A percentile compares a stretch with the other conserved stretches of the same genome.
Evolutionary conservation across 257 asterid species (phyloP).

Genomic region (Scutellaria baicalensis): DNA sequence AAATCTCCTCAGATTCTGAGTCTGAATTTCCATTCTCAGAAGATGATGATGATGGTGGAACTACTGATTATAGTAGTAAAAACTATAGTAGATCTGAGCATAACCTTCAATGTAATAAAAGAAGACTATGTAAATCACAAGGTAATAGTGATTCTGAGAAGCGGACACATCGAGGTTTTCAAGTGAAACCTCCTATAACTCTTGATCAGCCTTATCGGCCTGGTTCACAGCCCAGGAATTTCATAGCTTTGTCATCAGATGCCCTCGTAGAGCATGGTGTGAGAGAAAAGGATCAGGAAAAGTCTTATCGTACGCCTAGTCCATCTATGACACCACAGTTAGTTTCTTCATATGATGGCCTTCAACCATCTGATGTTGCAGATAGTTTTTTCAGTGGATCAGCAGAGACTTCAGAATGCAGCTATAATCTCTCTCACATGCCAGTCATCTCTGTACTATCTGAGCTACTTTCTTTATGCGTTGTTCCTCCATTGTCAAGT

Average conservation of each 20-base stretch:
- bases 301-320: slow-evolving; percentile 18
- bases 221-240: slow-evolving; percentile 21
- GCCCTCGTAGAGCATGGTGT: slow-evolving; percentile 18
- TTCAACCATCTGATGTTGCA: slow-evolving; percentile 10
- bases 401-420: slow-evolving; percentile 19
- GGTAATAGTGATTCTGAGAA: slow-evolving; percentile 15
- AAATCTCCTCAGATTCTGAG: slow-evolving; percentile 76
- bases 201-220: slow-evolving; percentile 30
- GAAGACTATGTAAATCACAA: slow-evolving; percentile 7
- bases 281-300: slow-evolving; percentile 33
- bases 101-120: slow-evolving; percentile 12
- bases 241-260: slow-evolving; percentile 14
- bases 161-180: slow-evolving; percentile 16
- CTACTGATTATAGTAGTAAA: slow-evolving; percentile 15
- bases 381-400: slow-evolving; percentile 9
- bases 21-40: slow-evolving; percentile 64
- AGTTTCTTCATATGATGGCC: slow-evolving; percentile 27
- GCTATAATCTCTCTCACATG: slow-evolving; percentile 26
- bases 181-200: slow-evolving; percentile 22
- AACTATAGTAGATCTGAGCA: slow-evolving; percentile 10
- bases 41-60: slow-evolving; percentile 62
- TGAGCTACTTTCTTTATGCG: slow-evolving; percentile 41
- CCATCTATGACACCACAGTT: slow-evolving; percentile 25
- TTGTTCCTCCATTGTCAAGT: slow-evolving; percentile 27
- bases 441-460: slow-evolving; percentile 39